Evolutionary conservation across 208 protist genomes (phyloP), one percentile per base, ranked within the genome.

Genomic region (Wallacemonas sp.): DNA sequence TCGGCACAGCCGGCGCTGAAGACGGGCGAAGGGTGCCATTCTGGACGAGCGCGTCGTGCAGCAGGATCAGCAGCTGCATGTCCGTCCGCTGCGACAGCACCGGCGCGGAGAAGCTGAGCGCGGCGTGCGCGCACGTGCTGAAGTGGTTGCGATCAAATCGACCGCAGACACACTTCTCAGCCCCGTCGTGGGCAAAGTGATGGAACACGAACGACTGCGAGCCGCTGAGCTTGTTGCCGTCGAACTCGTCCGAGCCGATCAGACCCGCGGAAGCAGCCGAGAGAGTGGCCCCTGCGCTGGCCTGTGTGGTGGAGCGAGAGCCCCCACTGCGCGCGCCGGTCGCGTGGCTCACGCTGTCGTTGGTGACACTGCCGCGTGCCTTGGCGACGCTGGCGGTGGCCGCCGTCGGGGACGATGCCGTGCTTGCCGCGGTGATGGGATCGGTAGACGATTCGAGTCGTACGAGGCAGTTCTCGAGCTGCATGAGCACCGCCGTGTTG

Each of bases 401-500:
- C 72, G 70, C 46, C 12, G 20, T 59, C 5, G 52, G 52, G 10
- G 45, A 67, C 36, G 57, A 64, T 10, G 16, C 28, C 4, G 39
- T 64, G 28, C 42, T 28, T 5, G 57, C 8, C 3, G 23, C 20
- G 5, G 62, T 29, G 16, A 67, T 42, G 18, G 72, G 61, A 31
- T 66, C 70, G 11, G 66, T 70, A 7, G 26, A 32, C 38, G 42
- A 55, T 20, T 93, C 90, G 0, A 67, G 49, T 26, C 62, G 73
- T 57, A 96, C 49, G 25, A 96, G 65, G 50, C 80, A 87, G 62
- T 83, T 92, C 63, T 96, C 91, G 26, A 96, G 68, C 63, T 91
- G 78, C 38, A 91, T 68, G 38, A 96, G 72, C 54, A 93, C 73
- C 12, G 79, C 61, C 18, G 75, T 67, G 50, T 82, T 68, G 22